Evolutionary conservation across 345 rosid species (phyloP), one percentile per base, ranked within the genome.

Genomic region (Barbarea vulgaris): DNA sequence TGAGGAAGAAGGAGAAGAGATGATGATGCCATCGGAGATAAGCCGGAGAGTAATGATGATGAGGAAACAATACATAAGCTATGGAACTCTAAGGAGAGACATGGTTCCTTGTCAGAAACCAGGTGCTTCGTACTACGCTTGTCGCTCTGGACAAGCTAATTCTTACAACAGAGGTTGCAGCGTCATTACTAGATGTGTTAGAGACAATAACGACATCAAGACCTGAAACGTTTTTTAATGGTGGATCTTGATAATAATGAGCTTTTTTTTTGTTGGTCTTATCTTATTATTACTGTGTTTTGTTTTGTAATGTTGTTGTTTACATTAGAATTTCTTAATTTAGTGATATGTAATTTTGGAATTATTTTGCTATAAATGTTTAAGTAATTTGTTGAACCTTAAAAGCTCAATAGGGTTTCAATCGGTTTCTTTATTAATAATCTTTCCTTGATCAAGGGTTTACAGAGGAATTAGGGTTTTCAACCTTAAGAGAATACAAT

Each of bases 71-170:
- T 92, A 87, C 76, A 90, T 95, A 15, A 90, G 99, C 81, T 92
- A 95, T 48, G 97, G 50, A 74, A 89, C 97, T 1, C 72, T 92
- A 75, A 87, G 67, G 81, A 89, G 96, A 79, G 94, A 92, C 75
- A 83, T 90, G 85, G 94, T 90, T 67, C 99, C 99, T 5, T 95
- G 99, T 84, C 76, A 69, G 14, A 89, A 75, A 62, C 88, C 99
- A 17, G 99, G 99, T 19, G 91, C 88, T 25, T 95, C 99, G 3
- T 92, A 95, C 82, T 89, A 95, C 70, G 87, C 80, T 67, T 95
- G 99, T 46, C 88, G 75, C 24, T 83, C 82, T 25, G 84, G 84
- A 7, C 84, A 80, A 36, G 96, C 94, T n/a, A 80, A 90, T 77
- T 85, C 86, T 51, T 92, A 88, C 62, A 69, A 27, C 53, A 79